Evolutionary conservation across 441 rosid species (phyloP).

Genomic region (Syzygium syzygioides): DNA sequence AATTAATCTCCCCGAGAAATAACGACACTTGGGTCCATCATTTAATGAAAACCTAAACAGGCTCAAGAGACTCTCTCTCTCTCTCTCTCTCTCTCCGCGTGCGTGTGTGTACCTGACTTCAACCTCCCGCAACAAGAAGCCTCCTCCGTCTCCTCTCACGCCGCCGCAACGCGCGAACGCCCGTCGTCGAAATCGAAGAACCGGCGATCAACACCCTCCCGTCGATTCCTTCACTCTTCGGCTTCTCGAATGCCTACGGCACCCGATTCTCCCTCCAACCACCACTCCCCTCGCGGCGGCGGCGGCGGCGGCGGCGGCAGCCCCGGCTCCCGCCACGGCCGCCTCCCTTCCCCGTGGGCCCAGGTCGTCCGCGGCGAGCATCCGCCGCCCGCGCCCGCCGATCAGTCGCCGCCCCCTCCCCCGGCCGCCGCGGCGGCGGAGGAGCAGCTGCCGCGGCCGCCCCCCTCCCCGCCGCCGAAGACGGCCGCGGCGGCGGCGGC

Average conservation of each 20-base stretch:
- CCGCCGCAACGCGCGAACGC: not conserved
- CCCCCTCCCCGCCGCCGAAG: constrained; percentile 9
- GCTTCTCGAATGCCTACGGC: constrained; percentile 31
- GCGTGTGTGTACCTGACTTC: not conserved
- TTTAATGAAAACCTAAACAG: not conserved
- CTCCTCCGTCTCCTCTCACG: not conserved
- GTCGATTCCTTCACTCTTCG: not conserved
- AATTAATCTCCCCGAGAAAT: not conserved
- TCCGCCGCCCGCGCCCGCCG: constrained; percentile 8
- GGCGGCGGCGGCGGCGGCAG: constrained; percentile 15
- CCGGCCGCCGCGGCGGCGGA: not conserved
- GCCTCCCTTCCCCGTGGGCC: constrained; percentile 45
- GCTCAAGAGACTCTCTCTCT: not conserved
- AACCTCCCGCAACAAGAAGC: not conserved
- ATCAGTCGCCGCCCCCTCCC: constrained; percentile 14
- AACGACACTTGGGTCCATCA: not conserved
- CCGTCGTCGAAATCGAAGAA: not conserved
- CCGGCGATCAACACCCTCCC: not conserved
- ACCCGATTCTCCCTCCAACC: constrained; percentile 27
- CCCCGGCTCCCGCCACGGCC: constrained; percentile 22
- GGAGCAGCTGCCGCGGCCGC: constrained; percentile 11
- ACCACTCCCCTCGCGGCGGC: constrained; percentile 15
- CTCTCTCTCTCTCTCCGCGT: not conserved
- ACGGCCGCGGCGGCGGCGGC: not conserved
- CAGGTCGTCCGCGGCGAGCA: constrained; percentile 43